Base-by-base conservation (phyloP, 805 yeast species). In the Starmerella roubikii region DNA sequence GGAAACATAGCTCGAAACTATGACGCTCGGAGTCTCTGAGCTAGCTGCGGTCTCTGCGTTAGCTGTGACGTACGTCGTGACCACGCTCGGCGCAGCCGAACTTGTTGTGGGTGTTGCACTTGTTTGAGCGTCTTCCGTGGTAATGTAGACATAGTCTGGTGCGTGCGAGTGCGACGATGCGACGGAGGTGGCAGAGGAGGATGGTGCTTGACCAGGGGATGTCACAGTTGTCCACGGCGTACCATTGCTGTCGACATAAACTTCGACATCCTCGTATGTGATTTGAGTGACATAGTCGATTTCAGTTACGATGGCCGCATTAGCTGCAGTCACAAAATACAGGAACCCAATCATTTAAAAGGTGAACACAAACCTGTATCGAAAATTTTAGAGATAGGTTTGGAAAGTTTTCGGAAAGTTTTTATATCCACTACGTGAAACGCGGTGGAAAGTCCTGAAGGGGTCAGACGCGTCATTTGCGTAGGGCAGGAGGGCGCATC, bases 271-370 rank as follows among this genome's bases (percentile, higher is more conserved):
- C 36, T 48, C 39, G 39, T 51, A 49, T 18, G 35, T 41, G 39
- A 40, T 36, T 42, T 49, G 47, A 20, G 54, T 50, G 31, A 44
- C 48, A 27, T 37, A 38, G 22, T 44, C 41, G 33, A 30, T 22
- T 30, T 47, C 39, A 26, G 55, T 52, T 21, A 49, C 52, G 18
- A 49, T 34, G n/a, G 46, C 49, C 22, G 53, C 54, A 15, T 33
- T 22, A 12, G 36, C 23, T 12, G 17, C 27, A 6, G 18, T 16
- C 27, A 32, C 9, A 30, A 21, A n/a, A n/a, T n/a, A n/a, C n/a
- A n/a, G n/a, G n/a, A n/a, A n/a, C n/a, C n/a, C n/a, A n/a, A 25
- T 25, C 12, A n/a, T n/a, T n/a, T n/a, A n/a, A n/a, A n/a, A n/a
- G n/a, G n/a, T n/a, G n/a, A n/a, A n/a, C n/a, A n/a, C n/a, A n/a